Evolutionary conservation across 2,329 filamentous ascomycete genomes (phyloP).

Genomic region (Paraphoma chrysanthemicola): DNA sequence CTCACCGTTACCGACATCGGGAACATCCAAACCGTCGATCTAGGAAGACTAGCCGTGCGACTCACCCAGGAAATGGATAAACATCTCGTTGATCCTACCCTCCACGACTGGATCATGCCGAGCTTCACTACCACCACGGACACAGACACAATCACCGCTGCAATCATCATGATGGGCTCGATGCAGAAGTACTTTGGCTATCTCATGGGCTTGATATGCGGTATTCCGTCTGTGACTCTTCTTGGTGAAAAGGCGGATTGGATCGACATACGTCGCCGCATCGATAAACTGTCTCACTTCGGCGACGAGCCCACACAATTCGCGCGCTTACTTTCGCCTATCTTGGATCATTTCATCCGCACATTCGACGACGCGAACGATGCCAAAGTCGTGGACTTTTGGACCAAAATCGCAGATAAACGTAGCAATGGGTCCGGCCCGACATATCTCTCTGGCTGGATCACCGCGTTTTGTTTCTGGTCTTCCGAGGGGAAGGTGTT

Average conservation of each 20-base stretch:
- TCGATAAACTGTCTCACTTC: conserved; percentile 17
- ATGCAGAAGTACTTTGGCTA: conserved; percentile 26
- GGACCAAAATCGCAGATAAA: conserved; percentile 13
- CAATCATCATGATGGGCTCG: conserved; percentile 24
- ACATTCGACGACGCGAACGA: conserved; percentile 9
- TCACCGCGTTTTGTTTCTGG: conserved; percentile 30
- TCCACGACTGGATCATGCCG: conserved; percentile 16
- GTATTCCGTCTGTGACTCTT: conserved; percentile 27
- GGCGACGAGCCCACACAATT: conserved; percentile 13
- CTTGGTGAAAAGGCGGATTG: conserved; percentile 24
- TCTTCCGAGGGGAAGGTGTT: conserved; percentile 11
- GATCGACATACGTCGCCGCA: conserved; percentile 16
- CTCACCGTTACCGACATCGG: background rate
- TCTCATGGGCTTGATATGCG: conserved; percentile 3
- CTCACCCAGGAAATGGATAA: no score
- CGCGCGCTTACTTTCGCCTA: conserved; percentile 11
- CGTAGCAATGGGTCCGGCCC: conserved; percentile 1
- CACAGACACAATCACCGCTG: conserved; percentile 14
- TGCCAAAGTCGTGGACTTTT: conserved; percentile 10
- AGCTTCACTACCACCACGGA: conserved; percentile 25
- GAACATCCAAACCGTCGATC: no score
- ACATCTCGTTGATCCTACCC: no score
- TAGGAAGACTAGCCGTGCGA: no score
- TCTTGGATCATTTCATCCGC: conserved; percentile 17
- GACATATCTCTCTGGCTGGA: conserved; percentile 20